phyloP scores from a whole-genome alignment of 345 rosid genomes.

The Eucalyptus tenuipes region DNA sequence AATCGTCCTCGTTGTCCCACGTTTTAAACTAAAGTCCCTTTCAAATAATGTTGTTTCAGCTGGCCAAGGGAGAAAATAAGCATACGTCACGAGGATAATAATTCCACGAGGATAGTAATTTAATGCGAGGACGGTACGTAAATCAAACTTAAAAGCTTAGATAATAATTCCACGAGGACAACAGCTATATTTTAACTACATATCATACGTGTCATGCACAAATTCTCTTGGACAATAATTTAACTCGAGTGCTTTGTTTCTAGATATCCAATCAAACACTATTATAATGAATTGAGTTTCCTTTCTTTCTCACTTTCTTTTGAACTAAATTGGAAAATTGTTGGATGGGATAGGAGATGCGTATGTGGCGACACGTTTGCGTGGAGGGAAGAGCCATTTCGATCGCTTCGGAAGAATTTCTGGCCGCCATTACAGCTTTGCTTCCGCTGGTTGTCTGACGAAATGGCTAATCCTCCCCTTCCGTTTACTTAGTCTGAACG shows the following conservation, averaged over 20 bases:
- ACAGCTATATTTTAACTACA: not conserved
- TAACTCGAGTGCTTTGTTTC: not conserved
- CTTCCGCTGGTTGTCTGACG: not conserved
- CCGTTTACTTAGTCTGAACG: not conserved
- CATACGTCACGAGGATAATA: not conserved
- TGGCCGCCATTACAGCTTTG: not conserved
- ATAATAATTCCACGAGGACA: not conserved
- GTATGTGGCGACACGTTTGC: not conserved
- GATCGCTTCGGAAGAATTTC: not conserved
- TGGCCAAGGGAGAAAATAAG: not conserved
- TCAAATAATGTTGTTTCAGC: not conserved
- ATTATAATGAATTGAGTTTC: not conserved
- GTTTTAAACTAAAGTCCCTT: not conserved
- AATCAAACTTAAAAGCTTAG: not conserved
- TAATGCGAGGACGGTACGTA: not conserved
- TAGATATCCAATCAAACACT: not conserved
- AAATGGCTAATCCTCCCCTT: not conserved
- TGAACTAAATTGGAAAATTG: not conserved
- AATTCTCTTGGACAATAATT: not conserved
- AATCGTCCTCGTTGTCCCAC: not conserved
- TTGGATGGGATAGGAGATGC: not conserved
- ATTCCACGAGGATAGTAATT: not conserved
- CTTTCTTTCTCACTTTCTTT: not conserved
- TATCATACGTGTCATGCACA: not conserved
- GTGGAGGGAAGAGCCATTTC: not conserved